Base-by-base conservation (phyloP, 352 stramenopile species). In the Globisporangium recalcitrans region DNA sequence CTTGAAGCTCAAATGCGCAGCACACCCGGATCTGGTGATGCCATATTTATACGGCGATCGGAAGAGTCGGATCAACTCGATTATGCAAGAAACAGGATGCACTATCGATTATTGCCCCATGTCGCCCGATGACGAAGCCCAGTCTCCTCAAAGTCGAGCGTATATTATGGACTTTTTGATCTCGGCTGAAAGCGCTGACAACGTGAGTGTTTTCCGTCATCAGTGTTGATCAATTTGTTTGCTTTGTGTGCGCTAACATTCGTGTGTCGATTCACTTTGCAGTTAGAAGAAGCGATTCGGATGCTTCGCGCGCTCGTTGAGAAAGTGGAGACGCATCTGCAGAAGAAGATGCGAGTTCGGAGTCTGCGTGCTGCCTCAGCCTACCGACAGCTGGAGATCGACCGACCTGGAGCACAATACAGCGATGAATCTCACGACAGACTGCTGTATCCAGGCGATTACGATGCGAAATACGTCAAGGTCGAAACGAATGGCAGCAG, bases 91-190 rank as follows among this genome's bases (percentile, higher is more conserved):
- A 3, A 86, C 77, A 0, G 74, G 64, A 4, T 87, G 76, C 46
- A 78, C 75, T 13, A 79, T 91, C 32, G 78, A 89, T 54, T 88
- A 89, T 54, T 91, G 82, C 11, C 76, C 82, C 4, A 60, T 82
- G 47, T 85, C 78, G 0, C 78, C 82, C 0, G 73, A 74, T 5
- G 80, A 88, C n/a, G 60, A 76, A 32, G 63, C 73, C 52, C 65
- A 73, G 19, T 73, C 60, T 19, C 68, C 67, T 1, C 56, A 55
- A 34, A 77, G 38, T 40, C 54, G 31, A 9, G 57, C 62, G 10
- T 87, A 73, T 64, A 63, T 76, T 22, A 82, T 90, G 73, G 84
- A 77, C 40, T 91, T 90, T 32, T 27, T 91, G 11, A 67, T 89
- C 16, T 74, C 75, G 2, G 80, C 70, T 1, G 70, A 73, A n/a